phyloP scores from a whole-genome alignment of 805 yeast genomes.

The Ogataea dorogensis region DNA sequence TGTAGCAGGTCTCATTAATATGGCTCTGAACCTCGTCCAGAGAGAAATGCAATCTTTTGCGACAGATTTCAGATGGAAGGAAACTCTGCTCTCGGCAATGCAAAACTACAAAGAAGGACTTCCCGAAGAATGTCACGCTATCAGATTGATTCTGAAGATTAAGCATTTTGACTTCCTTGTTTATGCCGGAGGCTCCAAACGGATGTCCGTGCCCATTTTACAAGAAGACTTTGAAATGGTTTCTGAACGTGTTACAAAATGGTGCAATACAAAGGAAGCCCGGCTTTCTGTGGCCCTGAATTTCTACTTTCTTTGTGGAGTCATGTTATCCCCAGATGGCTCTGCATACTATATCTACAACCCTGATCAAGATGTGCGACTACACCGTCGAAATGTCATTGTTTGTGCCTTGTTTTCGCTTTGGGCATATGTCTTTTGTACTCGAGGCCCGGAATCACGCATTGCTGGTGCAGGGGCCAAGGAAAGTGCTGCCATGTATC shows the following conservation, averaged over 20 bases:
- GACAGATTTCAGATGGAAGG: constrained; percentile 60
- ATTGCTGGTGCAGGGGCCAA: no score
- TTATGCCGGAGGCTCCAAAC: constrained; percentile 72
- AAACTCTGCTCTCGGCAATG: constrained; percentile 56
- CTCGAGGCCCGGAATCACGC: constrained; percentile 45
- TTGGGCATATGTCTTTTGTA: constrained; percentile 47
- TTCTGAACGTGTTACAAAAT: constrained; percentile 43
- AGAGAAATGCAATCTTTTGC: constrained; percentile 46
- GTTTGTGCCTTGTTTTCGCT: constrained; percentile 38
- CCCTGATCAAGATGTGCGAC: constrained; percentile 32
- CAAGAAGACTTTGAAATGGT: constrained; percentile 49
- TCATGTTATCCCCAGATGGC: constrained; percentile 40
- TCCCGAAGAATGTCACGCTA: constrained; percentile 53
- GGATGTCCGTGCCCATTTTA: constrained; percentile 61
- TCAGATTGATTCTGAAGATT: constrained; percentile 60
- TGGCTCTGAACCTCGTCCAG: constrained; percentile 58
- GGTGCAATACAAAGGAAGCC: constrained; percentile 46
- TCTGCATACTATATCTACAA: constrained; percentile 32
- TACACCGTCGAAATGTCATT: constrained; percentile 37
- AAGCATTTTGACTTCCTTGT: constrained; percentile 72
- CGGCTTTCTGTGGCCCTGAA: constrained; percentile 53
- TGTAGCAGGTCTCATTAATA: constrained; percentile 58
- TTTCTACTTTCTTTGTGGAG: constrained; percentile 52
- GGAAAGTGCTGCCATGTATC: constrained; percentile 1
- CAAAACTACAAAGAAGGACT: constrained; percentile 55